These are phyloP conservation scores for Saksenaea oblongispora DNA, from an alignment of 371 early-diverging fungal species.

Conservation along the genomic window DNA sequence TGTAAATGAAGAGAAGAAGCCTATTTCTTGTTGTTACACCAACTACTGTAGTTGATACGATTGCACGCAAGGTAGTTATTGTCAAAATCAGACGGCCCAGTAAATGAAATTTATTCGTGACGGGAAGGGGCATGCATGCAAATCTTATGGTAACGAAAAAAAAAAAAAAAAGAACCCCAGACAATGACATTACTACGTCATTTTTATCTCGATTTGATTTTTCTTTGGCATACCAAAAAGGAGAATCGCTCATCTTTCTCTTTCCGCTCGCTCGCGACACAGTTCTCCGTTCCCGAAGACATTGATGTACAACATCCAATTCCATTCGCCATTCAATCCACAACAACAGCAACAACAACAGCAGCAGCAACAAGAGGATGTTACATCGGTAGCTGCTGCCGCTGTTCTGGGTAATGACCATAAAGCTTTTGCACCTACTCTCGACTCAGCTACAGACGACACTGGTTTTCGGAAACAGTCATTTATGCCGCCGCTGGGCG, in stretches of 20 bases:
- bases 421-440: conserved; percentile 33
- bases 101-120: too few species aligned
- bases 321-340: conserved; percentile 1
- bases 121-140: too few species aligned
- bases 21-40: too few species aligned
- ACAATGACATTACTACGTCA: neutral
- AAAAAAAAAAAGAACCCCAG: neutral
- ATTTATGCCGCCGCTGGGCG: conserved; percentile 8
- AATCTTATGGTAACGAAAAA: too few species aligned
- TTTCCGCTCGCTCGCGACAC: neutral
- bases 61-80: too few species aligned
- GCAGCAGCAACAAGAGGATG: conserved; percentile 80
- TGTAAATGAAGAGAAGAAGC: too few species aligned
- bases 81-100: too few species aligned
- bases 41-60: too few species aligned
- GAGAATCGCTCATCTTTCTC: neutral
- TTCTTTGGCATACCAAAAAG: neutral
- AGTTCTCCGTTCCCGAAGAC: neutral
- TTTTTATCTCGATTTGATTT: neutral
- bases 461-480: conserved; percentile 5
- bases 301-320: conserved; percentile 4
- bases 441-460: neutral
- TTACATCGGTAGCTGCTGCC: conserved; percentile 79
- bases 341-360: conserved; percentile 37
- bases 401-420: conserved; percentile 73